phyloP scores from a whole-genome alignment of 805 yeast species.

The Yarrowia keelungensis region DNA sequence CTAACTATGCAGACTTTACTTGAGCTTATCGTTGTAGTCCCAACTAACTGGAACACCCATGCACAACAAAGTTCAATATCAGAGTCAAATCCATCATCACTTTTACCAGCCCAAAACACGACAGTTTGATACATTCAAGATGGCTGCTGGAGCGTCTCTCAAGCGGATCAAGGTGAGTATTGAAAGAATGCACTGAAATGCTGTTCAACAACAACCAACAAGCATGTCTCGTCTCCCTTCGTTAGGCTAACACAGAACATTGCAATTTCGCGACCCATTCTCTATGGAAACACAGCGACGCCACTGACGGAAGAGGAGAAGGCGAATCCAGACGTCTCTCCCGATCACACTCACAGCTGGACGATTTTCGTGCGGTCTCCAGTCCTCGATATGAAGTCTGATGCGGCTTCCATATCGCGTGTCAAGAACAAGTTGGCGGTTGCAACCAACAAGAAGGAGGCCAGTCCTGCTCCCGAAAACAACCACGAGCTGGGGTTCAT shows the following conservation, averaged over 20 bases:
- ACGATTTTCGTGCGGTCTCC: conserved; percentile 90
- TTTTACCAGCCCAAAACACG: conserved; percentile 24
- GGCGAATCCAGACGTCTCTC: conserved; percentile 65
- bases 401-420: conserved; percentile 29
- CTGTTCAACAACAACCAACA: too few relatives aligned
- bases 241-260: conserved; percentile 53
- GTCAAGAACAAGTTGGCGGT: conserved; percentile 38
- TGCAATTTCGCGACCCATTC: conserved; percentile 76
- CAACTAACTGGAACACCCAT: too few relatives aligned
- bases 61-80: conserved; percentile 31
- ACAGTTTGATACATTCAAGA: background rate
- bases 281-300: conserved; percentile 81
- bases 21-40: too few relatives aligned
- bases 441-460: conserved; percentile 37
- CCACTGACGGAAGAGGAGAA: conserved; percentile 63
- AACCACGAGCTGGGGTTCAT: conserved; percentile 76
- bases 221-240: too few relatives aligned
- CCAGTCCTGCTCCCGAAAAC: conserved; percentile 36
- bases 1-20: too few relatives aligned
- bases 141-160: conserved; percentile 32
- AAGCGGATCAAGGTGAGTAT: conserved; percentile 35
- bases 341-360: conserved; percentile 95
- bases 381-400: conserved; percentile 52
- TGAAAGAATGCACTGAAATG: too few relatives aligned
- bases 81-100: conserved; percentile 11